Evolutionary conservation across 108 stramenopile genomes (phyloP).

Genomic region (Bacterosira constricta): DNA sequence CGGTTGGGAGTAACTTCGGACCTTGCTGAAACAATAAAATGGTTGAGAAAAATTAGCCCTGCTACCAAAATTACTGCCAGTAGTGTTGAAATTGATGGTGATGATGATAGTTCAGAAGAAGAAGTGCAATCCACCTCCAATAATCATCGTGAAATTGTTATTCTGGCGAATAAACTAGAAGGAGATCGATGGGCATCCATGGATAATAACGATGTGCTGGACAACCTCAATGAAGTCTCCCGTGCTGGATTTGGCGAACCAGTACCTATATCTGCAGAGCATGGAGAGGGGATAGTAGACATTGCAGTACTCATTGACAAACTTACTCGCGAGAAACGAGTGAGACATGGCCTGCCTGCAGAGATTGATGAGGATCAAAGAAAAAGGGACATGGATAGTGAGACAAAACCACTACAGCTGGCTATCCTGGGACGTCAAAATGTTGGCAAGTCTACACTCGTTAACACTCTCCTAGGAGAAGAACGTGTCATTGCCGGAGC

Average conservation of each 20-base stretch:
- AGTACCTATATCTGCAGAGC: constrained; percentile 81
- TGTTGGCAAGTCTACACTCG: constrained; percentile 89
- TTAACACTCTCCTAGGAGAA: constrained; percentile 77
- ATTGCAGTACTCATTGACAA: constrained; percentile 74
- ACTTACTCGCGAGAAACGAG: constrained; percentile 52
- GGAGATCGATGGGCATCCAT: constrained; percentile 75
- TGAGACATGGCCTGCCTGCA: constrained; percentile 34
- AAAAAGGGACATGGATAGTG: constrained; percentile 1
- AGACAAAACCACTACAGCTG: constrained; percentile 75
- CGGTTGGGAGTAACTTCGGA: constrained; percentile 71
- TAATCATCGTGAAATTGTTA: constrained; percentile 47
- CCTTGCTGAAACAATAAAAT: constrained; percentile 68
- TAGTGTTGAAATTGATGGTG: background rate
- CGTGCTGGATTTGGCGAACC: constrained; percentile 84
- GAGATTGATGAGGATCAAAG: constrained; percentile 13
- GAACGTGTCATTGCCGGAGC: constrained; percentile 83
- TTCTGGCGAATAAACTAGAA: constrained; percentile 88
- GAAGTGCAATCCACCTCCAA: background rate
- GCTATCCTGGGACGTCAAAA: constrained; percentile 90
- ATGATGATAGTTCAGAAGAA: background rate
- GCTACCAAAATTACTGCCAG: constrained; percentile 1
- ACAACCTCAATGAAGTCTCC: constrained; percentile 66
- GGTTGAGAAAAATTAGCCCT: constrained; percentile 72
- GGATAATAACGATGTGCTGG: constrained; percentile 57
- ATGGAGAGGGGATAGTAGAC: constrained; percentile 88